Evolutionary conservation across 768 basidiomycete genomes (phyloP).

Genomic region (Hortiboletus flavorubellus): DNA sequence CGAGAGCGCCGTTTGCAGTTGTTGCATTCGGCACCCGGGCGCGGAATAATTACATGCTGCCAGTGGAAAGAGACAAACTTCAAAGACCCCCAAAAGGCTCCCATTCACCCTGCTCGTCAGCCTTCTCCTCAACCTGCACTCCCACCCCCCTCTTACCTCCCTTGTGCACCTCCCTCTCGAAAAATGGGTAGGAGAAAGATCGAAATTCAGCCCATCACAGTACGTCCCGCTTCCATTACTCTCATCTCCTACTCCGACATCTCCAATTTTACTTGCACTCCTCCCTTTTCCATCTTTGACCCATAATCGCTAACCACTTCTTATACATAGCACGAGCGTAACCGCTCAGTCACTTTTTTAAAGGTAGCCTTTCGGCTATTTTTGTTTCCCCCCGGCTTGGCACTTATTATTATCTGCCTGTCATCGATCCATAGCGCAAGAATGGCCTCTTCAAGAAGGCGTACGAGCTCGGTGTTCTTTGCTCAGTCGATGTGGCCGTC

Average conservation of each 20-base stretch:
- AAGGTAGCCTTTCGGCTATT: conserved; percentile 73
- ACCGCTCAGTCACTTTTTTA: conserved; percentile 87
- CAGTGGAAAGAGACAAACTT: conserved; percentile 34
- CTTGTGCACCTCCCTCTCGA: neutral
- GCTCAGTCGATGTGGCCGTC: conserved; percentile 85
- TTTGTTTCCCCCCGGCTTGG: conserved; percentile 43
- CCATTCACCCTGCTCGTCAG: conserved; percentile 24
- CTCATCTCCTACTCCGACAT: conserved; percentile 11
- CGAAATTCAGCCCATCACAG: conserved; percentile 78
- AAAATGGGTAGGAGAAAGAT: conserved; percentile 77
- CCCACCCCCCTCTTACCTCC: conserved; percentile 14
- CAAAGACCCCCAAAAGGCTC: conserved; percentile 34
- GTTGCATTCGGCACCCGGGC: conserved; percentile 37
- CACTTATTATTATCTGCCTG: conserved; percentile 32
- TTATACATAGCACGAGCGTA: conserved; percentile 81
- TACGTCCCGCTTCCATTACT: conserved; percentile 38
- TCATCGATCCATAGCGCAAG: conserved; percentile 57
- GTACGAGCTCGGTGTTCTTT: conserved; percentile 86
- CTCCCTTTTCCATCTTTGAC: conserved; percentile 32
- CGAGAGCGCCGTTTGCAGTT: conserved; percentile 36
- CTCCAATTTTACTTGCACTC: conserved; percentile 31
- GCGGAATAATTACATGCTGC: conserved; percentile 38
- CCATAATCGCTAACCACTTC: conserved; percentile 30
- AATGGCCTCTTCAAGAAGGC: conserved; percentile 91
- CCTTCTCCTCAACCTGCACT: conserved; percentile 17